Base-by-base conservation (phyloP, 2,329 filamentous ascomycete species). In the Colletotrichum ledebouriae region DNA sequence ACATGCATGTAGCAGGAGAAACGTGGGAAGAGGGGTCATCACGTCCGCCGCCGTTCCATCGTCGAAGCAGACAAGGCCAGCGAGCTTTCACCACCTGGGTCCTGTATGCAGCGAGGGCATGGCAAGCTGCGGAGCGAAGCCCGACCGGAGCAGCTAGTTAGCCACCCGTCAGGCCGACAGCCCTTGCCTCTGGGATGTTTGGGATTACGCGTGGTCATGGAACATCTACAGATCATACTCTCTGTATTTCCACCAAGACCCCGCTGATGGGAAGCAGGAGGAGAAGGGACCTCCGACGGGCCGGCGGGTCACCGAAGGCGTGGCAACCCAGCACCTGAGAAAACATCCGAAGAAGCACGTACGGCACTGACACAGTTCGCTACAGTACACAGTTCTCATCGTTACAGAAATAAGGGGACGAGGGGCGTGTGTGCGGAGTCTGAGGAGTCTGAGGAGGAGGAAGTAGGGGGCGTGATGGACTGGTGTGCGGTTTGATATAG, bases 361-460 rank as follows among this genome's bases (percentile, higher is more conserved):
- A 63, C 49, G 49, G 57, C 58, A 66, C 20, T 49, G 20, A 49
- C 25, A 52, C 59, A 56, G 42, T 50, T 63, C 37, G 59, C 34
- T 50, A 63, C 59, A 63, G 42, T 56, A 63, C 50, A 67, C 50
- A 52, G 63, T 57, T 37, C 53, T 52, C 59, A 55, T 37, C 46
- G 42, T 57, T 63, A 50, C 37, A 58, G 42, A 17, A 34, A 22
- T 25, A 25, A 55, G 29, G 33, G 17, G 58, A 52, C 33, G 34
- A 12, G 50, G 33, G 63, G 49, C 17, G 42, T 20, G 47, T 20
- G 34, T 17, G 20, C 39, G 5, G 20, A 50, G 53, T 22, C 22
- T 39, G 56, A 44, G 29, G n/a, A n/a, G n/a, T n/a, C n/a, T 17
- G 17, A 13, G 2, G 56, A 33, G 6, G 20, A 17, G 41, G 37